Evolutionary conservation across 2,329 filamentous ascomycete species (phyloP).

Genomic region (Phaeoacremonium minimum): DNA sequence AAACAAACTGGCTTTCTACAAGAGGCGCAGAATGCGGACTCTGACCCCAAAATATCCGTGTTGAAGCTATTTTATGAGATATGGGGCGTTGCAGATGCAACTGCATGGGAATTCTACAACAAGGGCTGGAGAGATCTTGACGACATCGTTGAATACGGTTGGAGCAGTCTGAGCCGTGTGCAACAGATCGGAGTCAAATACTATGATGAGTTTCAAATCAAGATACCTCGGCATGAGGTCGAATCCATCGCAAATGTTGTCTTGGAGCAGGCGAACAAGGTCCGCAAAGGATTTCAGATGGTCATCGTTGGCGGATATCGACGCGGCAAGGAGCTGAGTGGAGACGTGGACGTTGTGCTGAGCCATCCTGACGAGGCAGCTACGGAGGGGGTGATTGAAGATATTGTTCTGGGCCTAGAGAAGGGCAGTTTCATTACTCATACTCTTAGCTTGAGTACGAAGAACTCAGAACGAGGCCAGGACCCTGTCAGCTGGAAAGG

Average conservation of each 20-base stretch:
- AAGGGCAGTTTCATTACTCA: slow-evolving; percentile 71
- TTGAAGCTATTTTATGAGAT: slow-evolving; percentile 75
- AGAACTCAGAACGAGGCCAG: slow-evolving; percentile 71
- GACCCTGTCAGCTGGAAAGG: slow-evolving; percentile 49
- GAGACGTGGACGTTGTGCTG: slow-evolving; percentile 84
- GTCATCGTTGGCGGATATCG: slow-evolving; percentile 76
- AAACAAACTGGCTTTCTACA: slow-evolving; percentile 52
- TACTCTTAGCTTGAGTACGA: slow-evolving; percentile 66
- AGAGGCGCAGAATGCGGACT: slow-evolving; percentile 60
- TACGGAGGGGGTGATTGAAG: slow-evolving; percentile 66
- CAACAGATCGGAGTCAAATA: slow-evolving; percentile 95
- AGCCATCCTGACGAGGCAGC: slow-evolving; percentile 68
- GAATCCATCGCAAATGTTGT: slow-evolving; percentile 63
- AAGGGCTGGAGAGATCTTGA: slow-evolving; percentile 80
- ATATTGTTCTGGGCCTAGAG: slow-evolving; percentile 70
- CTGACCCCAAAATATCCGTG: slow-evolving; percentile 59
- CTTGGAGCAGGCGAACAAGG: slow-evolving; percentile 59
- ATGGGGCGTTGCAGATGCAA: slow-evolving; percentile 85
- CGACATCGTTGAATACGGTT: slow-evolving; percentile 80
- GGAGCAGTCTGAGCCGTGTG: slow-evolving; percentile 67
- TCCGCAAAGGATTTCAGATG: slow-evolving; percentile 53
- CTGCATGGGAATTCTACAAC: slow-evolving; percentile 76
- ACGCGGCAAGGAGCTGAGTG: slow-evolving; percentile 66
- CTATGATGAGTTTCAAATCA: slow-evolving; percentile 76
- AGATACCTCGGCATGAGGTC: slow-evolving; percentile 70